These are phyloP conservation scores for Diaporthe eres DNA, from an alignment of 2,329 filamentous ascomycete species.

Conservation along the genomic window DNA sequence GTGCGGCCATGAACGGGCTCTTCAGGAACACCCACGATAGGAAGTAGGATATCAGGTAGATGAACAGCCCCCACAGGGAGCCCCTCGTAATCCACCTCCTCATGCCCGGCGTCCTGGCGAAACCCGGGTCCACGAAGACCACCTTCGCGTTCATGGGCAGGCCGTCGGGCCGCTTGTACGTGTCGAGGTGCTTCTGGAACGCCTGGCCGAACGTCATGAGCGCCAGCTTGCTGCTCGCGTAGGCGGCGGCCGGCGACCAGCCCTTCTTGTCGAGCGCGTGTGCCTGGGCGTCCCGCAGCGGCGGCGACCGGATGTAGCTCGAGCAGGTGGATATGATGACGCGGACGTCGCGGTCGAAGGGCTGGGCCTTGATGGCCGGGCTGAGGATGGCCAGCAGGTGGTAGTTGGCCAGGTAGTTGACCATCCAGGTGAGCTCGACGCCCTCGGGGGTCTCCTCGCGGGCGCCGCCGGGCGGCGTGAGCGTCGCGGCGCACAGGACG, in stretches of 20 bases:
- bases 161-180: conserved; percentile 87
- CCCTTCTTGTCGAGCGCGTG: conserved; percentile 58
- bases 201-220: conserved; percentile 90
- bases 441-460: conserved; percentile 79
- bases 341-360: conserved; percentile 92
- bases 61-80: conserved; percentile 81
- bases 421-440: conserved; percentile 90
- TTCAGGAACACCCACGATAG: conserved; percentile 92
- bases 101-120: conserved; percentile 87
- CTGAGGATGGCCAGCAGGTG: conserved; percentile 93
- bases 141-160: conserved; percentile 87
- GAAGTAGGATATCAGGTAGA: conserved; percentile 85
- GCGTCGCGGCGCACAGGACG: conserved; percentile 85
- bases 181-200: conserved; percentile 91
- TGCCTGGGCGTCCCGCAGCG: conserved; percentile 68
- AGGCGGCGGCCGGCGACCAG: conserved; percentile 71
- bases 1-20: conserved; percentile 84
- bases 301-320: conserved; percentile 84
- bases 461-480: conserved; percentile 77
- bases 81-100: conserved; percentile 89
- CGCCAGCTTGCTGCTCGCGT: conserved; percentile 80
- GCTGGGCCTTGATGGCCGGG: conserved; percentile 90
- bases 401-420: conserved; percentile 97
- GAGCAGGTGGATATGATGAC: conserved; percentile 90
- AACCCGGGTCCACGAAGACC: conserved; percentile 88